phyloP scores from a whole-genome alignment of 2,329 filamentous ascomycete genomes.

The Paracoccidioides lutzii region DNA sequence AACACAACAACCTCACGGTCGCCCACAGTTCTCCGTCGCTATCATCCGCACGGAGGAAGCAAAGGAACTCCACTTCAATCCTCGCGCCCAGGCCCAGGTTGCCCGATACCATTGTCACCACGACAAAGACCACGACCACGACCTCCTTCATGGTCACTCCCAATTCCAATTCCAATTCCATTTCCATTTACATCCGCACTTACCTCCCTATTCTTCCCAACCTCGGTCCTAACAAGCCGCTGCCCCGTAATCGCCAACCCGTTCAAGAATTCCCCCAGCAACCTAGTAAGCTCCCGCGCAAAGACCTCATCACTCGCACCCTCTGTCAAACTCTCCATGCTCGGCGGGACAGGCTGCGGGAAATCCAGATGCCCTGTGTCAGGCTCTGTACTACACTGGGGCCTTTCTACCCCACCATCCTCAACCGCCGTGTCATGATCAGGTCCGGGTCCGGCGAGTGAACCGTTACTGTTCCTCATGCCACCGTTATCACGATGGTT shows the following conservation, averaged over 20 bases:
- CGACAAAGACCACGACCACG: not conserved
- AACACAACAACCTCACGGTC: too few species aligned
- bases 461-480: not conserved
- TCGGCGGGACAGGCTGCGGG: slow-evolving; percentile 27
- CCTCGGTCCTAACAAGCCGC: slow-evolving; percentile 14
- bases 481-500: too few species aligned
- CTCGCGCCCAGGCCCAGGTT: too few species aligned
- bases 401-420: not conserved
- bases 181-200: not conserved
- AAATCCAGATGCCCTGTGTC: slow-evolving; percentile 13
- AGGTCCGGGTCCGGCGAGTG: not conserved
- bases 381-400: not conserved
- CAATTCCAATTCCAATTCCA: not conserved
- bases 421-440: not conserved
- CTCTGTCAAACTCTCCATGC: slow-evolving; percentile 25
- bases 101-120: too few species aligned
- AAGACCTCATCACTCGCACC: slow-evolving; percentile 26
- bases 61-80: too few species aligned
- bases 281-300: slow-evolving; percentile 27
- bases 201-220: not conserved
- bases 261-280: slow-evolving; percentile 29
- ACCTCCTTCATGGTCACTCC: not conserved
- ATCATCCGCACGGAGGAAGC: too few species aligned
- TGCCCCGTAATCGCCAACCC: slow-evolving; percentile 27
- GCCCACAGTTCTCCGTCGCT: too few species aligned